Percentiles rank a stretch among this genome's conserved stretches.
These are phyloP conservation scores for Royoungia palumana DNA, from an alignment of 768 basidiomycete genomes.

Conservation along the genomic window DNA sequence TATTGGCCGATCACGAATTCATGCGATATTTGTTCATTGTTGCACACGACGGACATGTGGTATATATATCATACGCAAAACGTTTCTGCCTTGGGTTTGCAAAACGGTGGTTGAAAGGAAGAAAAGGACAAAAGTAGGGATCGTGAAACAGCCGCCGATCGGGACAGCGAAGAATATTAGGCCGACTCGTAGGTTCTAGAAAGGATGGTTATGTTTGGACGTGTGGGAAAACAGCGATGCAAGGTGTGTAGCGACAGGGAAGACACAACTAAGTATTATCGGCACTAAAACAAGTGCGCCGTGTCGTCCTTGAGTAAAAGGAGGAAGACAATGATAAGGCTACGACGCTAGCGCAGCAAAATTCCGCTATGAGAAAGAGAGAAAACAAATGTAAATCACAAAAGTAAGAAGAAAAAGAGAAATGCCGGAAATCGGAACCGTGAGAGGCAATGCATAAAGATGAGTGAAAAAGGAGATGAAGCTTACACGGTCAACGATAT, in stretches of 20 bases:
- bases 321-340: constrained; percentile 3
- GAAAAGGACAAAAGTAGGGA: background rate
- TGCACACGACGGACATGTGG: background rate
- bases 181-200: constrained; percentile 18
- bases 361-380: constrained; percentile 10
- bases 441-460: constrained; percentile 28
- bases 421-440: constrained; percentile 19
- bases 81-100: constrained; percentile 7
- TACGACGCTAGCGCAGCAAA: constrained; percentile 24
- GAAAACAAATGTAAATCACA: background rate
- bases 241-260: constrained; percentile 27
- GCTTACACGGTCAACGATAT: constrained; percentile 17
- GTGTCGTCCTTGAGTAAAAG: constrained; percentile 27
- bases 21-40: no score
- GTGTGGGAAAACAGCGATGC: constrained; percentile 31
- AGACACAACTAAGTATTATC: constrained; percentile 25
- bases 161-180: constrained; percentile 20
- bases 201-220: constrained; percentile 26
- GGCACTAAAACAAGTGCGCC: constrained; percentile 23
- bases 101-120: background rate
- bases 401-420: constrained; percentile 8
- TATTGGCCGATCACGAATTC: no score
- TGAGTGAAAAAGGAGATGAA: constrained; percentile 16
- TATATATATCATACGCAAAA: background rate
- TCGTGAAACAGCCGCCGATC: constrained; percentile 5